Evolutionary conservation across 2,329 filamentous ascomycete species (phyloP).

Genomic region (Penicillium concentricum): DNA sequence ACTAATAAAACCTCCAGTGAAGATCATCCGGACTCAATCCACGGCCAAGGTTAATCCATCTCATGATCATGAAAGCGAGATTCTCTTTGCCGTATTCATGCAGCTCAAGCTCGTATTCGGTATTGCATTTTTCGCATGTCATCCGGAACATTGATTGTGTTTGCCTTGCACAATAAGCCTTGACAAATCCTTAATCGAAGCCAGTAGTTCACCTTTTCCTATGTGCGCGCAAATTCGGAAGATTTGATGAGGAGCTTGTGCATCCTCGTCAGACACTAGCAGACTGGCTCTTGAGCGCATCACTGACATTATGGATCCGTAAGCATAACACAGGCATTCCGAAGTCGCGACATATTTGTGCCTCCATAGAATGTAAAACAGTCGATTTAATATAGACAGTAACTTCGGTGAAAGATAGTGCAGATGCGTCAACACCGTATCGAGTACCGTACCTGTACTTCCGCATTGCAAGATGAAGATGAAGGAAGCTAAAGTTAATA

Average conservation of each 20-base stretch:
- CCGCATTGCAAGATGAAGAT: constrained; percentile 14
- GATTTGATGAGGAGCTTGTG: background rate
- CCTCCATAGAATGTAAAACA: constrained; percentile 9
- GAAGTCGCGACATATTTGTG: constrained; percentile 3
- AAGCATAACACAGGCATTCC: constrained; percentile 2
- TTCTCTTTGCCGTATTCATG: background rate
- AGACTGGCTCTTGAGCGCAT: background rate
- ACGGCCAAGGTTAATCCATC: constrained; percentile 9
- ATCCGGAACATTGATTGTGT: background rate
- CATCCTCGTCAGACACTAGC: background rate
- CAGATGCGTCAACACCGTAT: constrained; percentile 6
- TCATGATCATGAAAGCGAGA: constrained; percentile 1
- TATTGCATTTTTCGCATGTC: constrained; percentile 1
- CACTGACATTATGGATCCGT: constrained; percentile 2
- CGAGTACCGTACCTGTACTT: constrained; percentile 1
- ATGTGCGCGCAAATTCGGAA: background rate
- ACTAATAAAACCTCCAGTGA: background rate
- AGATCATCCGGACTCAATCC: background rate
- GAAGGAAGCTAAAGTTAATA: constrained; percentile 3
- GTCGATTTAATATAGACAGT: background rate
- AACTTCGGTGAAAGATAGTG: constrained; percentile 37
- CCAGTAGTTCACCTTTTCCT: background rate
- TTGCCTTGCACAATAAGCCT: background rate
- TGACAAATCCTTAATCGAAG: background rate
- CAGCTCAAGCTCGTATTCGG: constrained; percentile 3